Conservation (phyloP, 768 basidiomycete species). For the Saitozyma sp. region DNA sequence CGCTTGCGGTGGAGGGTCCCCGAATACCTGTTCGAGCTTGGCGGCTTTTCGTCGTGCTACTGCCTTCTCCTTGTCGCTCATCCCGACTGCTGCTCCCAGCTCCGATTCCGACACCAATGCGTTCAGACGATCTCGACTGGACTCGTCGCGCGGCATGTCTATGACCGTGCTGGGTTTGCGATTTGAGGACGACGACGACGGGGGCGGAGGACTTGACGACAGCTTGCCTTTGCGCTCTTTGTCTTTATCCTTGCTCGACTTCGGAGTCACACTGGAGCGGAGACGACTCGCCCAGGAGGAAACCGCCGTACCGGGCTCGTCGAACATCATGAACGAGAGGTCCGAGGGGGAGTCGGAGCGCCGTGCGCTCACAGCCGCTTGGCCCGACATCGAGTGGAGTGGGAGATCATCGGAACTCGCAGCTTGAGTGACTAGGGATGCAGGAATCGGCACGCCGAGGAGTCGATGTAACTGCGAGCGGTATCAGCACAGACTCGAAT, state of each 20-base stretch:
- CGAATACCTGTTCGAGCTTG: conserved; percentile 29
- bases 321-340: conserved; percentile 15
- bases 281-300: conserved; percentile 11
- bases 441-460: conserved; percentile 27
- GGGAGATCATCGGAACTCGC: conserved; percentile 16
- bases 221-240: background rate
- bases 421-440: conserved; percentile 15
- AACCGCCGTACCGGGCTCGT: conserved; percentile 4
- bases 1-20: conserved; percentile 9
- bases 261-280: conserved; percentile 6
- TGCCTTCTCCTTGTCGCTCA: conserved; percentile 23
- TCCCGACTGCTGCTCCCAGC: conserved; percentile 2
- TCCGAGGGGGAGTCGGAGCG: conserved; percentile 9
- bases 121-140: background rate
- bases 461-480: conserved; percentile 25
- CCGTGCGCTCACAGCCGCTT: background rate
- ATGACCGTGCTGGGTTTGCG: too few relatives aligned
- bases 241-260: background rate
- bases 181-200: too few relatives aligned
- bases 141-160: background rate
- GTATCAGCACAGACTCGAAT: background rate
- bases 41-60: conserved; percentile 16
- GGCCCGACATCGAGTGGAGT: conserved; percentile 1
- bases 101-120: background rate
- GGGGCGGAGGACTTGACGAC: too few relatives aligned